Conservation (phyloP, 768 basidiomycete species). For the Lentinula boryana region DNA sequence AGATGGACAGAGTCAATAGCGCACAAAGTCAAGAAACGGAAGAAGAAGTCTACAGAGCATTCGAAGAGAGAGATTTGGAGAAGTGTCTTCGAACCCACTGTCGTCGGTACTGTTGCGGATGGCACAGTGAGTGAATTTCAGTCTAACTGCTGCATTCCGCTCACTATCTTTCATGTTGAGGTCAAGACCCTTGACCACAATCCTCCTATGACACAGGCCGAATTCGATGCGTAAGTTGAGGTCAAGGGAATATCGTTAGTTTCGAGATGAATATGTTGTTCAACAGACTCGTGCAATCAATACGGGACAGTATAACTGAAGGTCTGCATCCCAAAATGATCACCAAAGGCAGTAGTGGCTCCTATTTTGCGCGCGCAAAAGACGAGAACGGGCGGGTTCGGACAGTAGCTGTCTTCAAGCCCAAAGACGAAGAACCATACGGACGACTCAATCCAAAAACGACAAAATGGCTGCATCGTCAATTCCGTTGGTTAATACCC, state of each 20-base stretch:
- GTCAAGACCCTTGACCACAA: slow-evolving; percentile 80
- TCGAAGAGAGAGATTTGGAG: slow-evolving; percentile 71
- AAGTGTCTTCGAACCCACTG: slow-evolving; percentile 71
- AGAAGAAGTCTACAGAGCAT: slow-evolving; percentile 58
- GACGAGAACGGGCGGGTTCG: slow-evolving; percentile 61
- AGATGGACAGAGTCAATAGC: slow-evolving; percentile 88
- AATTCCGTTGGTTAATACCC: slow-evolving; percentile 85
- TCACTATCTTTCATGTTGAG: slow-evolving; percentile 24
- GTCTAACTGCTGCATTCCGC: not conserved
- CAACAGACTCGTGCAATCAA: slow-evolving; percentile 41
- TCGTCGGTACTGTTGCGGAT: slow-evolving; percentile 26
- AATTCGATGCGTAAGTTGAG: slow-evolving; percentile 59
- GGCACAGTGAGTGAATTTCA: slow-evolving; percentile 29
- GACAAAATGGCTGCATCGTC: slow-evolving; percentile 85
- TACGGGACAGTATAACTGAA: slow-evolving; percentile 62
- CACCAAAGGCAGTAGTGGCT: slow-evolving; percentile 81
- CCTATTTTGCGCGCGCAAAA: slow-evolving; percentile 87
- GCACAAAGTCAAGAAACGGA: slow-evolving; percentile 78
- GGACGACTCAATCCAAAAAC: slow-evolving; percentile 89
- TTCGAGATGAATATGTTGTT: not conserved
- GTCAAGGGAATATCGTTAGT: not conserved
- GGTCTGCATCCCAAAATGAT: slow-evolving; percentile 92
- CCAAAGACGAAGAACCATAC: slow-evolving; percentile 88
- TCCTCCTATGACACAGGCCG: slow-evolving; percentile 64
- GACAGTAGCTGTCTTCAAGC: slow-evolving; percentile 87